Evolutionary conservation across 192 early-diverging fungal species (phyloP).

Genomic region (Radiomyces spectabilis): DNA sequence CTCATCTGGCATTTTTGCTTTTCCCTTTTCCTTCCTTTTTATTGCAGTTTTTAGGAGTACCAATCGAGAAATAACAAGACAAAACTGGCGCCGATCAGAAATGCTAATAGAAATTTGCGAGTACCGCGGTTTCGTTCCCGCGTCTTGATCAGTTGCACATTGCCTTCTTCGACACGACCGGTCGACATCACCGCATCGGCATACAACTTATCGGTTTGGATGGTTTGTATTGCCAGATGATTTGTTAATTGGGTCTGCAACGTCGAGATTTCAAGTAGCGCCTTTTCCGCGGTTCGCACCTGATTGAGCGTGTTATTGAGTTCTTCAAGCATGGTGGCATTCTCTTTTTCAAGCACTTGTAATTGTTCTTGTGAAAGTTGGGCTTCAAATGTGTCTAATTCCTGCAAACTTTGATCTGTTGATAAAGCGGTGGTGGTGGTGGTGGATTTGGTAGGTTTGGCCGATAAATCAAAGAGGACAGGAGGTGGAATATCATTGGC

Average conservation of each 20-base stretch:
- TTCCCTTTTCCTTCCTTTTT: background rate
- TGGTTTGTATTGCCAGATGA: constrained; percentile 63
- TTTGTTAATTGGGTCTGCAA: constrained; percentile 64
- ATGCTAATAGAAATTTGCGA: constrained; percentile 67
- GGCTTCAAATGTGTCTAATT: constrained; percentile 36
- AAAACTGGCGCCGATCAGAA: constrained; percentile 63
- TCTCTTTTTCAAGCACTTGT: constrained; percentile 62
- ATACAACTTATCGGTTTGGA: constrained; percentile 65
- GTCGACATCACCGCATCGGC: constrained; percentile 62
- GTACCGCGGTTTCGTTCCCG: constrained; percentile 54
- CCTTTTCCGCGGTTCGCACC: constrained; percentile 58
- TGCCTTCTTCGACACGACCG: constrained; percentile 57
- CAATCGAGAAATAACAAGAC: constrained; percentile 74
- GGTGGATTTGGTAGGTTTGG: background rate
- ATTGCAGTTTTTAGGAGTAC: constrained; percentile 32
- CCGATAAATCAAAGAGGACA: background rate
- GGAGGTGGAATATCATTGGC: background rate
- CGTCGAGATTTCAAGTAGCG: constrained; percentile 64
- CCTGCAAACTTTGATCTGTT: background rate
- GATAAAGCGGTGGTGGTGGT: background rate
- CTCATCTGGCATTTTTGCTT: too few species aligned
- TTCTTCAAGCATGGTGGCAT: constrained; percentile 57
- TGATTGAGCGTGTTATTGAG: constrained; percentile 63
- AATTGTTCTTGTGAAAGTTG: constrained; percentile 43
- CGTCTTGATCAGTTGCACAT: constrained; percentile 55